Conservation (phyloP, 2,329 filamentous ascomycete species). For the Fusarium camptoceras region DNA sequence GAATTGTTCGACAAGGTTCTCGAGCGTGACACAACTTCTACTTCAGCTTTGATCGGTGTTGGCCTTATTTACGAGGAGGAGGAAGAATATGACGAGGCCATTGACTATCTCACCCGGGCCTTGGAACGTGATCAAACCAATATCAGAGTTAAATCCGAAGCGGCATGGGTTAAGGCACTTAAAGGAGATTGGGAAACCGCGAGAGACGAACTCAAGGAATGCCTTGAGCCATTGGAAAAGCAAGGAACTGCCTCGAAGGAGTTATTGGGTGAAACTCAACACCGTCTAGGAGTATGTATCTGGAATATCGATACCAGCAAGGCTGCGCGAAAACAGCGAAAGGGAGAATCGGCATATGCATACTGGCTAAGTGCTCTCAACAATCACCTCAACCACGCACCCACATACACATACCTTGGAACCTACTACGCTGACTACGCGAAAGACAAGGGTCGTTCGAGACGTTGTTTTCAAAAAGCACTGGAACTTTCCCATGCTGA, state of each 20-base stretch:
- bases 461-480: constrained; percentile 96
- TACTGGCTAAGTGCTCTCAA: constrained; percentile 87
- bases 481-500: constrained; percentile 92
- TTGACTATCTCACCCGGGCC: constrained; percentile 83
- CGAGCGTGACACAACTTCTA: constrained; percentile 78
- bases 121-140: constrained; percentile 79
- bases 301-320: constrained; percentile 86
- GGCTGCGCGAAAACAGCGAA: constrained; percentile 80
- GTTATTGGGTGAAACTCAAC: constrained; percentile 85
- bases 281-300: constrained; percentile 86
- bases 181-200: constrained; percentile 79
- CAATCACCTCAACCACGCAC: constrained; percentile 87
- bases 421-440: constrained; percentile 92
- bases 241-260: constrained; percentile 69
- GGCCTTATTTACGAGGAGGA: constrained; percentile 94
- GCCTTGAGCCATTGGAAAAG: constrained; percentile 72
- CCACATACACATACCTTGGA: constrained; percentile 90
- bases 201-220: constrained; percentile 75
- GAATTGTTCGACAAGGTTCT: constrained; percentile 86
- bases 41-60: constrained; percentile 85
- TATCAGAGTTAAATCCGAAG: constrained; percentile 83
- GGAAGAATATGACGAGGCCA: constrained; percentile 84
- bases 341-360: constrained; percentile 76
- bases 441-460: constrained; percentile 85
- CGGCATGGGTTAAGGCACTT: constrained; percentile 91